Evolutionary conservation across 768 basidiomycete species (phyloP), one percentile per base, ranked within the genome.

Genomic region (Suillus hirtellus): DNA sequence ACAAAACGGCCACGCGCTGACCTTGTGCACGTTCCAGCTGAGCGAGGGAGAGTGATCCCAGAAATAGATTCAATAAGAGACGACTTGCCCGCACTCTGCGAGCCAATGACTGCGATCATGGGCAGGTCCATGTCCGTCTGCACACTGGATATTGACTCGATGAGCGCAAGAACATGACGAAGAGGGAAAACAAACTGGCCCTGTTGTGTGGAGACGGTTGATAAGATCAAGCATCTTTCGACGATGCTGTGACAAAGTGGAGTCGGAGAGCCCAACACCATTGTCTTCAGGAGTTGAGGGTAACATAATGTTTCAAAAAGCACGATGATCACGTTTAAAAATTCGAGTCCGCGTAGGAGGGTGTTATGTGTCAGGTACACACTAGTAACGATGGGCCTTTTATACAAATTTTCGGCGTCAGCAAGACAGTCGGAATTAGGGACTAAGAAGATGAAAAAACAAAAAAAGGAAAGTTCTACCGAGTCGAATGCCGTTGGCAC

Each of bases 41-140:
- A 87, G 11, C 89, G 81, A 27, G 89, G 89, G 0, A 92, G 76
- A 0, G 83, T 88, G 19, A 92, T 84, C 0, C 89, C 88, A 0
- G 89, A 89, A 52, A 92, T 90, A 0, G 88, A 83, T 67, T 92
- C 90, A 12, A 92, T 91, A 4, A 92, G 79, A 0, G 90, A 92
- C 0, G 89, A 90, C 68, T 92, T 92, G 0, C 90, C 90, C 0
- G 88, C 88, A 50, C 86, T 89, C 66, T 92, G 90, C 2, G 80
- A 82, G 1, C 90, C 90, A 19, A 90, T 82, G 49, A 91, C 90
- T 0, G 85, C 87, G 38, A 92, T 90, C 65, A 86, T 84, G 0
- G 91, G 90, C 0, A 92, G 75, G 67, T 90, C 88, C 11, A 93
- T 84, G 60, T 92, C 88, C 15, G 82, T 77, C 64, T 90, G 84